Evolutionary conservation across 192 early-diverging fungal species (phyloP), one percentile per base, ranked within the genome.

Genomic region (Phycomyces blakesleeanus): DNA sequence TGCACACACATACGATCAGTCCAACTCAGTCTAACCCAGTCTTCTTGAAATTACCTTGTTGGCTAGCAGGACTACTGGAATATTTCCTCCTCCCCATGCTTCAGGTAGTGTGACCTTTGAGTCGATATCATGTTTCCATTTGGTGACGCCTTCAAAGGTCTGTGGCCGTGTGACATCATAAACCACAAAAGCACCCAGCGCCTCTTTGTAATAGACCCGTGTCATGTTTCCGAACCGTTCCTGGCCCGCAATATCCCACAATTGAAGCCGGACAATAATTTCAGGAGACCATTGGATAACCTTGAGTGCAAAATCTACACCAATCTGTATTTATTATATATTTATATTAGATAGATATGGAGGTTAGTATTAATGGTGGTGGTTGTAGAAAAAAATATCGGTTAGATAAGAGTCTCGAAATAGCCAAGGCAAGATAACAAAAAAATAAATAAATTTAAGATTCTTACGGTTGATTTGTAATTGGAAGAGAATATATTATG

Each of bases 161-260:
- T 73, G 69, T 51, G 81, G 79, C 14, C 79, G 73, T 11, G 81
- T 83, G 9, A 83, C 72, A 67, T 85, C 83, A 47, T 82, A 85
- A 1, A 85, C 83, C 0, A 85, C 71, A 57, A 85, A 69, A 27
- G 83, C 83, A 6, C 79, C 83, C 4, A 79, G 60, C 9, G 83
- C 83, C 27, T 81, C 83, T 49, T 83, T 85, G 55, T 83, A 85
- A 27, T 85, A 85, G 3, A 85, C 83, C 55, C 81, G 66, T 38
- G 83, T 85, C 72, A 85, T 74, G 29, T 76, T 76, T 20, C 79
- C 76, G 61, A 83, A 85, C 58, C 81, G 75, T 69, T 85, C 83
- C 55, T 85, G 83, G 6, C 83, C 83, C 10, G 83, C 83, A 64
- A 85, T 85, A 67, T 85, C 83, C 83, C 83, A 85, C 24, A 85